Evolutionary conservation across 2,329 filamentous ascomycete genomes (phyloP).

Genomic region (Ophiocordyceps sinensis): DNA sequence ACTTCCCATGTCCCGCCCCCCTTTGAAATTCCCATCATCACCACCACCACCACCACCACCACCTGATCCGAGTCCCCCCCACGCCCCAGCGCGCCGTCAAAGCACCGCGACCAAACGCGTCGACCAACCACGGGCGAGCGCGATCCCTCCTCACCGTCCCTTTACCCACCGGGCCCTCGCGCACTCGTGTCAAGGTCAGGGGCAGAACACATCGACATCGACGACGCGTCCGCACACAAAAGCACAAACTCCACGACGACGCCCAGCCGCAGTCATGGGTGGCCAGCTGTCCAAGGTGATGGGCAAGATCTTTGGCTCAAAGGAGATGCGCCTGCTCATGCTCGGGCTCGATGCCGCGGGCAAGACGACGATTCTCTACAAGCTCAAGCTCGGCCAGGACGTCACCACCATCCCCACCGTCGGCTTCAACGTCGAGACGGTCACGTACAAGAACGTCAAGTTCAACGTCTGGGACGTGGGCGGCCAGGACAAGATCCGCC

Average conservation of each 20-base stretch:
- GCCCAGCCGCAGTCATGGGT: conserved; percentile 53
- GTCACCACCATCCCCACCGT: conserved; percentile 99
- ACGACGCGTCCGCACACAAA: too few species aligned
- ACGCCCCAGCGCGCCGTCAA: too few species aligned
- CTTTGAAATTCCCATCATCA: too few species aligned
- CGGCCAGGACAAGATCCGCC: conserved; percentile 99
- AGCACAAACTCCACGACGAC: not conserved
- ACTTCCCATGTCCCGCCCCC: too few species aligned
- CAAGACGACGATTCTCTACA: conserved; percentile 99
- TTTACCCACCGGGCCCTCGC: too few species aligned
- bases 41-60: too few species aligned
- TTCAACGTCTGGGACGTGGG: conserved; percentile 99
- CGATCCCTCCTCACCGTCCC: too few species aligned
- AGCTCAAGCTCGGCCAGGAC: conserved; percentile 98
- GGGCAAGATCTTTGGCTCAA: conserved; percentile 97
- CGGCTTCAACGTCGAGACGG: conserved; percentile 99
- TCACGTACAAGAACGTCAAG: conserved; percentile 99
- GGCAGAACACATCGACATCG: too few species aligned
- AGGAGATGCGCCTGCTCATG: conserved; percentile 99
- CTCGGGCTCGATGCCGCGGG: conserved; percentile 97
- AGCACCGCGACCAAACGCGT: too few species aligned
- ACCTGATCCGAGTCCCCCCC: too few species aligned
- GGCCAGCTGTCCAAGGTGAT: conserved; percentile 90
- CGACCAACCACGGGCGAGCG: too few species aligned
- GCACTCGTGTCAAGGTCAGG: too few species aligned